phyloP scores from a whole-genome alignment of 148 eudicot genomes.

The Camellia japonica region DNA sequence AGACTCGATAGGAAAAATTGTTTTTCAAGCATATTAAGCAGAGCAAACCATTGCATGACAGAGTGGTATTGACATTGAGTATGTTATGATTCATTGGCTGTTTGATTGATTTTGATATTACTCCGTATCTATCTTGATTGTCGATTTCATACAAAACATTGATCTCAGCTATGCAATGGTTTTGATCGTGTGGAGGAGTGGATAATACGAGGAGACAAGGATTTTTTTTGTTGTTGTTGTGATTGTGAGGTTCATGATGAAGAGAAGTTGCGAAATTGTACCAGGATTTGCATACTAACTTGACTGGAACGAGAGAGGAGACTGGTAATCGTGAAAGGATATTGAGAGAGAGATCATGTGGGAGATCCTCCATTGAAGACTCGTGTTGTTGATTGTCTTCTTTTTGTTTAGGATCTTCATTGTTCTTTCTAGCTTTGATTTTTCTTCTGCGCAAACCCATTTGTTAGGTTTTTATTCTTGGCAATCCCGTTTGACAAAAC shows the following conservation, averaged over 20 bases:
- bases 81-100: not conserved
- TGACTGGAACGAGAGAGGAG: not conserved
- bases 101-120: not conserved
- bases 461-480: no score
- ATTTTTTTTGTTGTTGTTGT: not conserved
- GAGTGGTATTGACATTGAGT: not conserved
- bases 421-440: no score
- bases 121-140: no score
- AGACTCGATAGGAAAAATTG: not conserved
- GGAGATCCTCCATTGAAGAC: constrained; percentile 1
- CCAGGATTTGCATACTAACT: not conserved
- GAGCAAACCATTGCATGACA: not conserved
- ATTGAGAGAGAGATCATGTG: not conserved
- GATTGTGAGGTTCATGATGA: not conserved
- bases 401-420: no score
- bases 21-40: not conserved
- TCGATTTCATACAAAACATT: no score
- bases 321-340: not conserved
- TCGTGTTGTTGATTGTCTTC: not conserved
- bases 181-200: no score
- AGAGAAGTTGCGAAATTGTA: not conserved
- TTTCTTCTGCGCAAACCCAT: no score
- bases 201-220: not conserved
- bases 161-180: not conserved
- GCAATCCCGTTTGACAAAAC: no score